Percentiles rank a stretch among this genome's conserved stretches.
Evolutionary conservation across 2,329 filamentous ascomycete species (phyloP).

Genomic region (Phaeomoniella chlamydospora): DNA sequence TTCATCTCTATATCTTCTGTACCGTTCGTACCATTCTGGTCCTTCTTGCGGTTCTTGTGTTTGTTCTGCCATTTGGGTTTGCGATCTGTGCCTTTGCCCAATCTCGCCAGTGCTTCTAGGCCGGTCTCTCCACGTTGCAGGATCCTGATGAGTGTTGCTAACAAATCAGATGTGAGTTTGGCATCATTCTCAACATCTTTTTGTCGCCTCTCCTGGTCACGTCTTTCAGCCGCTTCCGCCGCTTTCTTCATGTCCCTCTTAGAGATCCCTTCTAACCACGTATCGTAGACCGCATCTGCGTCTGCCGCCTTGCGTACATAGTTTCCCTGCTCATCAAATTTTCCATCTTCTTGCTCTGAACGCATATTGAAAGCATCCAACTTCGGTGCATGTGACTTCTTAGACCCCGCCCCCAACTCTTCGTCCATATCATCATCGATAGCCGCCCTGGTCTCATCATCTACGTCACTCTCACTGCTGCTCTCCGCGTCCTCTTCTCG

Average conservation of each 20-base stretch:
- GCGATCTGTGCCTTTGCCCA: slow-evolving; percentile 51
- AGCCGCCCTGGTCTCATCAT: slow-evolving; percentile 55
- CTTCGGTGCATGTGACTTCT: slow-evolving; percentile 86
- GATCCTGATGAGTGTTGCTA: slow-evolving; percentile 56
- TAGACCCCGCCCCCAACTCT: slow-evolving; percentile 76
- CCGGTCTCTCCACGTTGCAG: slow-evolving; percentile 74
- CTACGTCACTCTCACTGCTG: slow-evolving; percentile 41
- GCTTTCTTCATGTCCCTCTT: slow-evolving; percentile 89
- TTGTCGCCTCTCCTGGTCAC: slow-evolving; percentile 61
- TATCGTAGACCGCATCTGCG: slow-evolving; percentile 79
- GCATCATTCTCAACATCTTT: slow-evolving; percentile 62
- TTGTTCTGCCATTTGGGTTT: slow-evolving; percentile 50
- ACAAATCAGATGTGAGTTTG: slow-evolving; percentile 56
- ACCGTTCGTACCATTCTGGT: slow-evolving; percentile 5
- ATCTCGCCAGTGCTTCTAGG: slow-evolving; percentile 70
- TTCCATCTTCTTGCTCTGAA: slow-evolving; percentile 77
- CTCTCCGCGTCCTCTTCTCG: slow-evolving; percentile 51
- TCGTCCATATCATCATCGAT: slow-evolving; percentile 68
- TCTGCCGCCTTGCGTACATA: slow-evolving; percentile 81
- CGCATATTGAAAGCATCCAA: slow-evolving; percentile 94
- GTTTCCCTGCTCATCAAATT: slow-evolving; percentile 83
- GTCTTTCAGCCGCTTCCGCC: slow-evolving; percentile 71
- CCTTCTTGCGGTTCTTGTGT: slow-evolving; percentile 33
- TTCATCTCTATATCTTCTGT: slow-evolving; percentile 54
- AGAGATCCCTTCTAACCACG: slow-evolving; percentile 80